Evolutionary conservation across 2,329 filamentous ascomycete species (phyloP).

Genomic region (Diplodia seriata): DNA sequence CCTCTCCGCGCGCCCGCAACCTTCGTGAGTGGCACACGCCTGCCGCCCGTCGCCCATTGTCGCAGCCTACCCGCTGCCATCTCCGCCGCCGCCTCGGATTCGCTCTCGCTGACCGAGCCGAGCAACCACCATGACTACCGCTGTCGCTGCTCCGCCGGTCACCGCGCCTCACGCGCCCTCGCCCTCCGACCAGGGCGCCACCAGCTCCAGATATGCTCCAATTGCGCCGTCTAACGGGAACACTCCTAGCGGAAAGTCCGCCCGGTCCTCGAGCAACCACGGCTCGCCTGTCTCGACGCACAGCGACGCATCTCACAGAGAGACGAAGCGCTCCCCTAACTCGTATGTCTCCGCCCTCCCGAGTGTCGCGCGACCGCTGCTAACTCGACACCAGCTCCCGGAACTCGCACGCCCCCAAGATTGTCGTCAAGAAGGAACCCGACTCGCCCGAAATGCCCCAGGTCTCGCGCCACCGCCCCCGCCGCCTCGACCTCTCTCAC

Average conservation of each 20-base stretch:
- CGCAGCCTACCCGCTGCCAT: conserved; percentile 34
- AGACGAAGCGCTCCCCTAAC: conserved; percentile 62
- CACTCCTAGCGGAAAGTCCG: conserved; percentile 46
- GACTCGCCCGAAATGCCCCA: conserved; percentile 77
- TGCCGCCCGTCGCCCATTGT: conserved; percentile 36
- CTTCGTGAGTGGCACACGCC: conserved; percentile 20
- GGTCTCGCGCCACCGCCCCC: conserved; percentile 75
- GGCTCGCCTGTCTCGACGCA: conserved; percentile 37
- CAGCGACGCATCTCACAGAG: conserved; percentile 49
- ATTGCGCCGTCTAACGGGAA: conserved; percentile 52
- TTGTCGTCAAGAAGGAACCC: conserved; percentile 96
- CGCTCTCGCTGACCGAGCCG: conserved; percentile 18
- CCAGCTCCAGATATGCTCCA: conserved; percentile 46
- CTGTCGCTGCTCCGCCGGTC: conserved; percentile 53
- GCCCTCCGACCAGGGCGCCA: conserved; percentile 42
- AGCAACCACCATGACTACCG: conserved; percentile 54
- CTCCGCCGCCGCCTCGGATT: neutral
- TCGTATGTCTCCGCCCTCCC: conserved; percentile 51
- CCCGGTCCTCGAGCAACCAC: conserved; percentile 51
- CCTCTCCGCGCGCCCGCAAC: conserved; percentile 6
- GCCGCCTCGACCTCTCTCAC: conserved; percentile 76
- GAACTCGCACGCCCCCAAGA: conserved; percentile 69
- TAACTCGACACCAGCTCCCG: conserved; percentile 56
- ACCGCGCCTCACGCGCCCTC: conserved; percentile 48
- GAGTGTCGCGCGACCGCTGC: neutral